These are phyloP conservation scores for Salicornia ramosissima DNA, from an alignment of 148 eudicot species.

Conservation along the genomic window DNA sequence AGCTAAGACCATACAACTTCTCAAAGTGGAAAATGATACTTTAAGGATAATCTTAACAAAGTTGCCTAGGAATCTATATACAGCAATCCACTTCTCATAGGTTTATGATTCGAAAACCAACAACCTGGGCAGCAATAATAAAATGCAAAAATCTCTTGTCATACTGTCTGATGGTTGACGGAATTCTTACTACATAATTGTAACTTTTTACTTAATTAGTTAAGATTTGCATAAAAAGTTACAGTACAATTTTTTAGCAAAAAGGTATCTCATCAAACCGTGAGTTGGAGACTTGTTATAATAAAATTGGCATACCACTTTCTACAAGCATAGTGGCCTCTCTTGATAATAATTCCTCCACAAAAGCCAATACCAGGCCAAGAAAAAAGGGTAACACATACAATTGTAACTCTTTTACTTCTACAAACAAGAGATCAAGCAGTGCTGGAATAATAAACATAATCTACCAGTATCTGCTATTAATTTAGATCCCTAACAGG, in stretches of 20 bases:
- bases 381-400: neutral
- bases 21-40: neutral
- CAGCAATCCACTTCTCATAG: neutral
- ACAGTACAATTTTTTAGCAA: too few species aligned
- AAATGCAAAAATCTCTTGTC: too few species aligned
- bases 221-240: too few species aligned
- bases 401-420: neutral
- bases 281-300: too few species aligned
- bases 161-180: too few species aligned
- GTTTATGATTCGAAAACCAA: conserved; percentile 8
- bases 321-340: conserved; percentile 8
- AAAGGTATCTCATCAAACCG: too few species aligned
- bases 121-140: neutral
- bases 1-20: neutral
- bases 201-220: too few species aligned
- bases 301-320: neutral
- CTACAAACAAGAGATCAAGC: neutral
- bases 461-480: neutral
- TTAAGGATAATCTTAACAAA: neutral
- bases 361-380: neutral
- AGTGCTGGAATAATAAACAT: neutral
- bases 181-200: too few species aligned
- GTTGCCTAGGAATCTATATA: conserved; percentile 4
- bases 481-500: neutral
- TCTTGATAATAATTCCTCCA: neutral